A percentile compares a stretch with the other conserved stretches of the same genome.
Conservation (phyloP, 2,329 filamentous ascomycete genomes). For the Arachnomyces sp. region DNA sequence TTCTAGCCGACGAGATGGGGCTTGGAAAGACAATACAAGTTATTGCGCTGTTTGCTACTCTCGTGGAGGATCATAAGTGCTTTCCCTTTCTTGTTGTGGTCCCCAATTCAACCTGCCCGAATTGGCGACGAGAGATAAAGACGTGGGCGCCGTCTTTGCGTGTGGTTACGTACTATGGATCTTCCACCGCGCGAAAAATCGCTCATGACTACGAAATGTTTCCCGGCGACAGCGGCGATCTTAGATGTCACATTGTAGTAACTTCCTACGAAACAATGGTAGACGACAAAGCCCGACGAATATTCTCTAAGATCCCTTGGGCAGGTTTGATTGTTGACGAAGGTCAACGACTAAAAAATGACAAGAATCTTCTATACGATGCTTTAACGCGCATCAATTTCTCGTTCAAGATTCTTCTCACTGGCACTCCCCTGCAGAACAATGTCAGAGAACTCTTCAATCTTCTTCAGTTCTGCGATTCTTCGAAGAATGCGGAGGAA, state of each 20-base stretch:
- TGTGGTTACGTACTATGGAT: slow-evolving; percentile 89
- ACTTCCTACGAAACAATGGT: slow-evolving; percentile 89
- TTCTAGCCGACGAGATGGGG: slow-evolving; percentile 96
- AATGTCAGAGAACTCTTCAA: slow-evolving; percentile 94
- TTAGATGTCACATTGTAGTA: slow-evolving; percentile 85
- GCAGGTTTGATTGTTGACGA: slow-evolving; percentile 86
- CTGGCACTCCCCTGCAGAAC: slow-evolving; percentile 73
- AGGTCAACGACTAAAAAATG: slow-evolving; percentile 91
- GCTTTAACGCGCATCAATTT: slow-evolving; percentile 66
- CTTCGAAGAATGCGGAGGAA: slow-evolving; percentile 58
- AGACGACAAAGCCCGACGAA: slow-evolving; percentile 58
- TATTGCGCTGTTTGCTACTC: slow-evolving; percentile 68
- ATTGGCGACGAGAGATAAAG: slow-evolving; percentile 95
- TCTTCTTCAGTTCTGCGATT: slow-evolving; percentile 87
- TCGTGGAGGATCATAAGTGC: slow-evolving; percentile 63
- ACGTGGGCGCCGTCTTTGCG: slow-evolving; percentile 80
- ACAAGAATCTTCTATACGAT: slow-evolving; percentile 72
- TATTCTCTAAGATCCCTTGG: slow-evolving; percentile 71
- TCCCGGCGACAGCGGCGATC: slow-evolving; percentile 52
- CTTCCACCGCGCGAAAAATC: slow-evolving; percentile 63
- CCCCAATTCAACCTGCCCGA: slow-evolving; percentile 91
- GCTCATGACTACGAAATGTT: slow-evolving; percentile 82
- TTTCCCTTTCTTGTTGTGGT: slow-evolving; percentile 92
- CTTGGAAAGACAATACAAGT: slow-evolving; percentile 96
- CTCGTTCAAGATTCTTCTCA: slow-evolving; percentile 78